phyloP scores from a whole-genome alignment of 2,329 filamentous ascomycete genomes.

The Didymosphaeria variabile region DNA sequence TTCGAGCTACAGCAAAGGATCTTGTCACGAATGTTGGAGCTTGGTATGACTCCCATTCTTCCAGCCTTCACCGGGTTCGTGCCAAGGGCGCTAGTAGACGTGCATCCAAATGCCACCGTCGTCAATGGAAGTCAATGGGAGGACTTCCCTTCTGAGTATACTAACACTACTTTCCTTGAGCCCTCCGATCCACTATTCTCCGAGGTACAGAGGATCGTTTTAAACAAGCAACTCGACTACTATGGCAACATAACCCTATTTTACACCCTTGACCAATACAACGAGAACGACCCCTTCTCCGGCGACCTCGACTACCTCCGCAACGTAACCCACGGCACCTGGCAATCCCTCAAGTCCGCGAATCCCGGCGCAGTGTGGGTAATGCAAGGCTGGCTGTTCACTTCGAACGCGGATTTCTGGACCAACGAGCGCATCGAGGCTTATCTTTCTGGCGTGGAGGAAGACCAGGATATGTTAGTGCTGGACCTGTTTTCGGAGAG shows the following conservation, averaged over 20 bases:
- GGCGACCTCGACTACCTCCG: constrained; percentile 56
- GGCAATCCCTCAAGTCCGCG: constrained; percentile 58
- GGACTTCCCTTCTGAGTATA: constrained; percentile 53
- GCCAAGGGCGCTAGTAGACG: constrained; percentile 52
- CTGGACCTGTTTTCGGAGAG: constrained; percentile 62
- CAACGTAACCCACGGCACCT: constrained; percentile 56
- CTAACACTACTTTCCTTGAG: constrained; percentile 59
- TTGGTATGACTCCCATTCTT: constrained; percentile 63
- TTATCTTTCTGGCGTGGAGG: constrained; percentile 58
- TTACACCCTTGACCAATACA: constrained; percentile 64
- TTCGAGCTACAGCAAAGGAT: constrained; percentile 61
- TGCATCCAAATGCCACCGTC: constrained; percentile 55
- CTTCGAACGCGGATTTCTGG: constrained; percentile 55
- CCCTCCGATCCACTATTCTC: constrained; percentile 57
- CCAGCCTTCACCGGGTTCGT: constrained; percentile 63
- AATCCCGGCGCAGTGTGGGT: constrained; percentile 62
- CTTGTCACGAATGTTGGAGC: constrained; percentile 59
- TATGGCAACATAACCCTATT: constrained; percentile 61
- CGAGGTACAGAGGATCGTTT: constrained; percentile 56
- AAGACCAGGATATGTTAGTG: constrained; percentile 58
- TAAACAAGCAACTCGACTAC: constrained; percentile 56
- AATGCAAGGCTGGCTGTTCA: constrained; percentile 64
- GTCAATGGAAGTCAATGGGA: constrained; percentile 57
- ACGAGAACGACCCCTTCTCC: constrained; percentile 60
- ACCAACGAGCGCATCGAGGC: constrained; percentile 58